These are phyloP conservation scores for Cercospora berteroae DNA, from an alignment of 2,329 filamentous ascomycete genomes.

Conservation along the genomic window DNA sequence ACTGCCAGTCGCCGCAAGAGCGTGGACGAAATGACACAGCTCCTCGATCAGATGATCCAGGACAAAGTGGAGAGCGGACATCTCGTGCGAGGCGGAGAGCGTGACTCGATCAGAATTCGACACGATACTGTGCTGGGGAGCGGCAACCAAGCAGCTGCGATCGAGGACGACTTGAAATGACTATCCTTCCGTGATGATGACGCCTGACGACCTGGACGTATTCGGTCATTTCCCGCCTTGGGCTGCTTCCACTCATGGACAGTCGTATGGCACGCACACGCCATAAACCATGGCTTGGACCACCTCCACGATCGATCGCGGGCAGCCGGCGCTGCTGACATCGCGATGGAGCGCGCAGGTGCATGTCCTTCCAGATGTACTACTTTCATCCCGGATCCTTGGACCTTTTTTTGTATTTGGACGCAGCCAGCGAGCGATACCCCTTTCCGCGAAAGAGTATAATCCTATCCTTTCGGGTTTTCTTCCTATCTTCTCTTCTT, in stretches of 20 bases:
- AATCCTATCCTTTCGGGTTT: not conserved
- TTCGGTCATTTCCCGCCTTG: constrained; percentile 10
- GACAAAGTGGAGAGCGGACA: constrained; percentile 77
- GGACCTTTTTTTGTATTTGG: not conserved
- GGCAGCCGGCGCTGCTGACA: not conserved
- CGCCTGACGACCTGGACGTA: constrained; percentile 17
- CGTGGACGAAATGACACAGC: constrained; percentile 87
- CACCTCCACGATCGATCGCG: not conserved
- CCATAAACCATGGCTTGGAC: not conserved
- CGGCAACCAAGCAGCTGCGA: constrained; percentile 8
- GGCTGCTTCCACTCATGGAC: constrained; percentile 1
- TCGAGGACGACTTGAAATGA: constrained; percentile 9
- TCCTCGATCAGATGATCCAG: constrained; percentile 95
- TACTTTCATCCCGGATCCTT: not conserved
- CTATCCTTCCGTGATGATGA: constrained; percentile 10
- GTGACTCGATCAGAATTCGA: constrained; percentile 61
- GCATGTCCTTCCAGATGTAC: not conserved
- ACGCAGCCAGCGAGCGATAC: constrained; percentile 8
- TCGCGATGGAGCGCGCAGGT: not conserved
- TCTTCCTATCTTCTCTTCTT: not conserved
- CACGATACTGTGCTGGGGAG: constrained; percentile 22
- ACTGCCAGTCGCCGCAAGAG: constrained; percentile 51
- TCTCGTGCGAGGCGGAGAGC: constrained; percentile 59
- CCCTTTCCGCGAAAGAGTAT: constrained; percentile 7
- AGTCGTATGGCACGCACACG: constrained; percentile 1